Conservation (phyloP, 371 early-diverging fungal species). For the Smittium culicis region DNA sequence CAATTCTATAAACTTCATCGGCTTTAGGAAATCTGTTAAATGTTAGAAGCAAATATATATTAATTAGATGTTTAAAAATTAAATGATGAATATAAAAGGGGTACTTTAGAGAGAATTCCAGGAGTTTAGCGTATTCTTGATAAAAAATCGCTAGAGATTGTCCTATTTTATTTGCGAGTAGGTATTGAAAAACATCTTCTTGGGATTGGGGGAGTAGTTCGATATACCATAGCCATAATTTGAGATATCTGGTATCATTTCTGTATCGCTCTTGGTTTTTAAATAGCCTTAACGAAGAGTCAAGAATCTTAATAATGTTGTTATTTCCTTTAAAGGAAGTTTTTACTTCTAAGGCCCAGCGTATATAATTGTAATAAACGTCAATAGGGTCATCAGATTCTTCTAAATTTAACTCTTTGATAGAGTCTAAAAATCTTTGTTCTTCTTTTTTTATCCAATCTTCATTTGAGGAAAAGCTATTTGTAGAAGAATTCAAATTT, state of each 20-base stretch:
- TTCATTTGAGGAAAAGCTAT: not conserved
- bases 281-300: constrained; percentile 44
- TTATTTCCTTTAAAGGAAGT: constrained; percentile 47
- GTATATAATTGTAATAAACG: constrained; percentile 51
- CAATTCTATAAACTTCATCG: constrained; percentile 38
- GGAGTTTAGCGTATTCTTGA: constrained; percentile 54
- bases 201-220: constrained; percentile 36
- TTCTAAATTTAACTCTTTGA: constrained; percentile 32
- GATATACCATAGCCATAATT: constrained; percentile 56
- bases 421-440: constrained; percentile 32
- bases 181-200: constrained; percentile 49
- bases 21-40: constrained; percentile 35
- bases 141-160: constrained; percentile 48
- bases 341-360: constrained; percentile 52
- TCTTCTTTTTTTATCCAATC: constrained; percentile 1
- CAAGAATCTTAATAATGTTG: constrained; percentile 39
- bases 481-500: not conserved
- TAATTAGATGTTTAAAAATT: not conserved
- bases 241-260: constrained; percentile 61
- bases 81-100: not conserved
- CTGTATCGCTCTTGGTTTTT: constrained; percentile 46
- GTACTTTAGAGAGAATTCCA: not conserved
- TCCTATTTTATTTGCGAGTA: constrained; percentile 58
- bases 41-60: constrained; percentile 6
- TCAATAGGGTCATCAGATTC: constrained; percentile 65